Conservation (phyloP, 345 rosid species). For the Xanthoceras sorbifolium region DNA sequence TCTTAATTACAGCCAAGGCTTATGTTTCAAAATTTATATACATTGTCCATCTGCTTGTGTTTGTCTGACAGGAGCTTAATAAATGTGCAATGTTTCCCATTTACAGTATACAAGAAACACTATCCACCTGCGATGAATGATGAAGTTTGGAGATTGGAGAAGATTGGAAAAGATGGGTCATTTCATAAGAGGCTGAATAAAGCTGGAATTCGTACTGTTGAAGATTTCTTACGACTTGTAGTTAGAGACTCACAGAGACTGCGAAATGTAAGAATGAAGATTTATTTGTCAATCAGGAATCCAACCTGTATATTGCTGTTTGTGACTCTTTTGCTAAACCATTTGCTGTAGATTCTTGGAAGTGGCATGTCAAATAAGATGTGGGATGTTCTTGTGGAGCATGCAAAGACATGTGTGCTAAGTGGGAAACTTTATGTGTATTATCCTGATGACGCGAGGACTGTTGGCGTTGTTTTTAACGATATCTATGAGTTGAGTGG, state of each 20-base stretch:
- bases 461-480: slow-evolving; percentile 78
- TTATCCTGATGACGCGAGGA: slow-evolving; percentile 64
- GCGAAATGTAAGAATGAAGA: slow-evolving; percentile 60
- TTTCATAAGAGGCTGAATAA: slow-evolving; percentile 91
- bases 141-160: slow-evolving; percentile 98
- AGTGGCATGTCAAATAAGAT: slow-evolving; percentile 99
- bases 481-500: slow-evolving; percentile 78
- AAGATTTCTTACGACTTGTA: slow-evolving; percentile 81
- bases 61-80: not conserved
- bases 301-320: not conserved
- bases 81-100: slow-evolving; percentile 4
- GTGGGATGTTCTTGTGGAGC: slow-evolving; percentile 97
- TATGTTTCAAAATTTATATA: not conserved
- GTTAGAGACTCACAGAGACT: slow-evolving; percentile 81
- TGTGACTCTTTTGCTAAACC: slow-evolving; percentile 20
- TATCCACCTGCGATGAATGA: slow-evolving; percentile 89
- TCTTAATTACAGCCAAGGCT: slow-evolving; percentile 9
- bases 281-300: slow-evolving; percentile 20
- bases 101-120: slow-evolving; percentile 92
- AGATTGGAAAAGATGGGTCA: slow-evolving; percentile 96
- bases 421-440: slow-evolving; percentile 83
- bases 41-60: not conserved
- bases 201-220: slow-evolving; percentile 80
- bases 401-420: slow-evolving; percentile 85
- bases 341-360: slow-evolving; percentile 79